Evolutionary conservation across 208 protist species (phyloP), one percentile per base, ranked within the genome.

Genomic region (Leishmania aethiopica): DNA sequence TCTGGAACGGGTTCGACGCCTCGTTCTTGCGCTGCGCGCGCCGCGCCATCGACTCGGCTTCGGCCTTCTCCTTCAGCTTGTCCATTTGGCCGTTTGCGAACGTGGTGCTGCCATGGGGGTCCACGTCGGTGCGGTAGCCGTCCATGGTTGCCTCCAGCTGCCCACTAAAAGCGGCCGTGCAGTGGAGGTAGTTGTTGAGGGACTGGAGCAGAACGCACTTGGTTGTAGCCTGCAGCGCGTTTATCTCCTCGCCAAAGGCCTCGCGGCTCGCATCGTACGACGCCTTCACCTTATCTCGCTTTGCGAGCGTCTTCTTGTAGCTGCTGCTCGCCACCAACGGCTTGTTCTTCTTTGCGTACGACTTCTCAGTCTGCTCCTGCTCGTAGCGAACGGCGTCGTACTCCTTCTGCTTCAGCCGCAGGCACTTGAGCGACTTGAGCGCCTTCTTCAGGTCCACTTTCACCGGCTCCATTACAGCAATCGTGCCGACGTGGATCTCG

Each of bases 281-380:
- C 55, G 45, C 55, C 82, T 88, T 89, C 19, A 32, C 28, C 82
- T 91, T 75, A n/a, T 95, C 87, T 42, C 90, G 90, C 73, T 89
- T 85, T 64, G 37, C 83, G 19, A 84, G 40, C 17, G 82, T 71
- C 82, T 94, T 95, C 40, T 79, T 42, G 86, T 96, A 96, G 45
- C 60, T 71, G 49, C 75, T 87, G 64, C 83, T 92, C 77, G 85
- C 84, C 59, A 51, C 45, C n/a, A 97, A 77, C 28, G 88, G 73
- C 83, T 93, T 94, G 55, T 86, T 87, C 80, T 94, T 94, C 83
- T 94, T 95, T 5, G 94, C 86, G 83, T 93, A 94, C 25, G 84
- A 84, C 75, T 84, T 87, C 86, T 97, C 94, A 17, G 70, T 92
- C 79, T 88, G 86, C 22, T 88, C 82, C 17, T 94, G 75, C 53